These are phyloP conservation scores for Suillus paluster DNA, from an alignment of 768 basidiomycete species.

Conservation along the genomic window DNA sequence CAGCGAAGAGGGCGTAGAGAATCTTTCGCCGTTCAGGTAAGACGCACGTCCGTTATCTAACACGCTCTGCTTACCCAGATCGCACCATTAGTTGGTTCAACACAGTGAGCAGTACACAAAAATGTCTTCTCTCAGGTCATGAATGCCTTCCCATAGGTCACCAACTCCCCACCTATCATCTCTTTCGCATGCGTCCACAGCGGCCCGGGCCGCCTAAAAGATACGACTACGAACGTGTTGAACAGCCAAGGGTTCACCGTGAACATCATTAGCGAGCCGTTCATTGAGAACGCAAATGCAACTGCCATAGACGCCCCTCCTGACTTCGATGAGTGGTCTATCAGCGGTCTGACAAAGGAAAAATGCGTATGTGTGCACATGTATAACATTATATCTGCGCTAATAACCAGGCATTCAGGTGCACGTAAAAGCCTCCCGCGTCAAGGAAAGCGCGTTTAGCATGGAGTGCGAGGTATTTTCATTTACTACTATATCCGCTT, in stretches of 20 bases:
- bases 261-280: constrained; percentile 61
- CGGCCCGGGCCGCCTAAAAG: constrained; percentile 35
- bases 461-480: constrained; percentile 47
- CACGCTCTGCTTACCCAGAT: neutral
- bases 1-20: constrained; percentile 36
- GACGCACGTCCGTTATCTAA: neutral
- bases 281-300: constrained; percentile 42
- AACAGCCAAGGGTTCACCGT: constrained; percentile 52
- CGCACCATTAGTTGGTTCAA: constrained; percentile 30
- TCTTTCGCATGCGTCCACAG: constrained; percentile 35
- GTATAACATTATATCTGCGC: neutral
- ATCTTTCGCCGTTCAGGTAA: constrained; percentile 50
- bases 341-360: constrained; percentile 47
- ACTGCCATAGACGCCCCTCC: constrained; percentile 42
- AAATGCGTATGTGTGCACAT: constrained; percentile 31
- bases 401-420: constrained; percentile 26
- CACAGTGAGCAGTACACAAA: constrained; percentile 19
- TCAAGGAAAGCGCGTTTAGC: constrained; percentile 51
- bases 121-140: neutral
- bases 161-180: constrained; percentile 36
- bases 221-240: constrained; percentile 52
- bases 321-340: constrained; percentile 43
- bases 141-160: constrained; percentile 18
- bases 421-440: constrained; percentile 44
- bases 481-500: neutral